Base-by-base conservation (phyloP, 352 stramenopile species). In the Saprolegnia diclina region DNA sequence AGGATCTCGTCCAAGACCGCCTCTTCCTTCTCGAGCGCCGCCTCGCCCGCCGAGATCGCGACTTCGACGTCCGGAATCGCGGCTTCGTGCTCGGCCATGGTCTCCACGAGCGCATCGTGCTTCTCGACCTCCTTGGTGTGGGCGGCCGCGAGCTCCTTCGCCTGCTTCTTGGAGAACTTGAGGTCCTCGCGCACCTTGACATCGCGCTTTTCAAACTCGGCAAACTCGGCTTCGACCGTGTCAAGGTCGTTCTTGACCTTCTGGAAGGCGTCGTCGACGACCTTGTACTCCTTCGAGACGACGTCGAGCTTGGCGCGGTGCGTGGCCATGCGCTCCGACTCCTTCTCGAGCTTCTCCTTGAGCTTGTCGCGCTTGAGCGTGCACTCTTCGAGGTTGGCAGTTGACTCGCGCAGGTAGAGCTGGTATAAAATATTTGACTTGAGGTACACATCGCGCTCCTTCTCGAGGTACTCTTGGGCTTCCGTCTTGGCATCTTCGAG, bases 401-500 rank as follows among this genome's bases (percentile, higher is more conserved):
- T 80, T 4, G 80, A 83, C 37, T 95, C 85, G 67, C 94, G 80
- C 26, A 90, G 85, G 78, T 96, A 89, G 57, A 98, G 82, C 74
- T 99, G 97, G 79, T 96, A 99, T 48, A 99, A 71, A 48, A 98
- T 90, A 73, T 98, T 98, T 48, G 96, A 93, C 84, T 99, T 98
- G 22, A 91, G 79, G 67, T 97, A 97, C 67, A 99, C 92, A 53
- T 98, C 94, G 40, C 94, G 87, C 74, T 99, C 95, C 73, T 98
- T 98, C 22, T 83, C 77, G 37, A 99, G 67, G 59, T 97, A 97
- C 53, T 93, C 85, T 40, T 99, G 84, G 10, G 97, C 97, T 74
- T 99, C 96, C 0, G 85, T 77, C 45, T 98, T 98, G 11, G 95
- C 94, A 0, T 87, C 91, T 71, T 98, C 90, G 7, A 99, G 81